phyloP scores from a whole-genome alignment of 306 rosid species.

The Cajanus cajan region DNA sequence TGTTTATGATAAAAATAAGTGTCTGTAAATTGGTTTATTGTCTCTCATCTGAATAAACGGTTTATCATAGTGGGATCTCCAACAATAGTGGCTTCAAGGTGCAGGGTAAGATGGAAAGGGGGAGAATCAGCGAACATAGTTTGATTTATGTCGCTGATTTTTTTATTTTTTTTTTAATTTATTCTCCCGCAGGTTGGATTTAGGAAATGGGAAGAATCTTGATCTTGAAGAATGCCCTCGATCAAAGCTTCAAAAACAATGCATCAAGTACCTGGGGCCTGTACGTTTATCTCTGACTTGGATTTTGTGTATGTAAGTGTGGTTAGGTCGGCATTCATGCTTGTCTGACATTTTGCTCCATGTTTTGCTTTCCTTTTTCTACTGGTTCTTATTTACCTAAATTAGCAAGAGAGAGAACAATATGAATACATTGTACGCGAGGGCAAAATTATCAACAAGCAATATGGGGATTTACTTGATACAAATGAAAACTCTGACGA shows the following conservation, averaged over 20 bases:
- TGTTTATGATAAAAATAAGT: neutral
- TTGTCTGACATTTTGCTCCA: slow-evolving; percentile 4
- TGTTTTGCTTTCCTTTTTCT: neutral
- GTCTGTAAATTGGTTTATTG: neutral
- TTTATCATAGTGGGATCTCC: too few species aligned
- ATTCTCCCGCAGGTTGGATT: slow-evolving; percentile 12
- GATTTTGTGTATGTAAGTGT: neutral
- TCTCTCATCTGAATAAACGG: neutral
- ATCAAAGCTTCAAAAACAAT: slow-evolving; percentile 2
- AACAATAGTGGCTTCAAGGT: neutral
- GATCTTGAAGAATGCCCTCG: slow-evolving; percentile 6
- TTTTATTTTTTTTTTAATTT: neutral
- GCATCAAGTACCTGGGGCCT: slow-evolving; percentile 7
- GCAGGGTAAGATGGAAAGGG: neutral
- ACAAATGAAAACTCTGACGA: slow-evolving; percentile 43
- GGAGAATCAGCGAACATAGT: neutral
- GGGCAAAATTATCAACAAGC: slow-evolving; percentile 59
- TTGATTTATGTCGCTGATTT: neutral
- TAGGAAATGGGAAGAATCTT: slow-evolving; percentile 12
- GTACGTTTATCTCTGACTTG: neutral
- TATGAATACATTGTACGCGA: slow-evolving; percentile 61
- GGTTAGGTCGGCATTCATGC: neutral
- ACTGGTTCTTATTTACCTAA: neutral
- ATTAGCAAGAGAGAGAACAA: slow-evolving; percentile 75
- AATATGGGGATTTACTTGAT: slow-evolving; percentile 59